A percentile compares a stretch with the other conserved stretches of the same genome.
Evolutionary conservation across 192 early-diverging fungal species (phyloP).

Genomic region (Coemansia aciculifera): DNA sequence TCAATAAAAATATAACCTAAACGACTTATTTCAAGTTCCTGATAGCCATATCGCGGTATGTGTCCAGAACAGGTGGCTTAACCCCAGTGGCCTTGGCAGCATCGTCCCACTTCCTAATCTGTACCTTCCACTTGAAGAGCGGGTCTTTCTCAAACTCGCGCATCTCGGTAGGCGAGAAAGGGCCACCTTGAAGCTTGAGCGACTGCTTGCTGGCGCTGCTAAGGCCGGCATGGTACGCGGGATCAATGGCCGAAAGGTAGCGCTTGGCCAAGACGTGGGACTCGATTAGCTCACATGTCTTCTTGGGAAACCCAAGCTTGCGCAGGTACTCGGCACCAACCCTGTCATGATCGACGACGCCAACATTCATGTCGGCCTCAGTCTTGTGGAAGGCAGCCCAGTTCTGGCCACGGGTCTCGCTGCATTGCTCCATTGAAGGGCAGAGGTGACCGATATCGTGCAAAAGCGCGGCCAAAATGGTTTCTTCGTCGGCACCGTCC

Average conservation of each 20-base stretch:
- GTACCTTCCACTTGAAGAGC: conserved; percentile 57
- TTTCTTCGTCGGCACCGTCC: conserved; percentile 52
- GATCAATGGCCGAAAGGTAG: conserved; percentile 58
- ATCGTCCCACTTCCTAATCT: conserved; percentile 62
- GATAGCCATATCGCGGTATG: conserved; percentile 49
- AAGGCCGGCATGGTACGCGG: conserved; percentile 48
- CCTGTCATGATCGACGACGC: conserved; percentile 58
- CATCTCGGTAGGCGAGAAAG: conserved; percentile 51
- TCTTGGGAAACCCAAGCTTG: conserved; percentile 57
- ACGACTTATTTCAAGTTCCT: conserved; percentile 23
- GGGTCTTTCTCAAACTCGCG: conserved; percentile 55
- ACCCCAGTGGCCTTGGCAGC: conserved; percentile 52
- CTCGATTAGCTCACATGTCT: conserved; percentile 56
- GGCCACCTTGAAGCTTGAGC: conserved; percentile 60
- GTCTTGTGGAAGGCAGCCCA: background rate
- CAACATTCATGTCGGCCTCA: conserved; percentile 18
- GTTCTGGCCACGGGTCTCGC: background rate
- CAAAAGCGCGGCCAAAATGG: conserved; percentile 57
- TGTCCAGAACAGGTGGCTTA: conserved; percentile 37
- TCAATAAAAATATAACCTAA: background rate
- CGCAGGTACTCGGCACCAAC: conserved; percentile 60
- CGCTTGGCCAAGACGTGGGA: conserved; percentile 61
- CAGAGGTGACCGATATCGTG: conserved; percentile 64
- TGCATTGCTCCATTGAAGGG: conserved; percentile 34
- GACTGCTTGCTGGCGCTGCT: conserved; percentile 59